Percentiles rank a stretch among this genome's conserved stretches.
phyloP scores from a whole-genome alignment of 768 basidiomycete genomes.

The Russula olivacea region DNA sequence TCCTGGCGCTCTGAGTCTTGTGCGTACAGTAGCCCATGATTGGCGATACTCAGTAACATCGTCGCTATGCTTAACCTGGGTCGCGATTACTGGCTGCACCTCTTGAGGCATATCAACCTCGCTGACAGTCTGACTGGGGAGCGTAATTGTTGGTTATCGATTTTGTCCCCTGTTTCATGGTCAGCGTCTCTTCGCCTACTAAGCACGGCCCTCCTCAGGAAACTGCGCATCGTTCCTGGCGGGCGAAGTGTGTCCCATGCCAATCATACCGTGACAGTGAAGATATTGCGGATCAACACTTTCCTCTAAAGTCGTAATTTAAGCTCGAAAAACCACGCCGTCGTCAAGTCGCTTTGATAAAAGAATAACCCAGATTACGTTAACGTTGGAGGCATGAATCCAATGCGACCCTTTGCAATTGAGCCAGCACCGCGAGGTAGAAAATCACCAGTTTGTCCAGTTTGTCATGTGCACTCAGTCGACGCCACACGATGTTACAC shows the following conservation, averaged over 20 bases:
- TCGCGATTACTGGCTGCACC: too few relatives aligned
- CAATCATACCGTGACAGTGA: neutral
- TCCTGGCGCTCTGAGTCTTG: neutral
- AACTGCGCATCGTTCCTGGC: neutral
- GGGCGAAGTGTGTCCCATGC: neutral
- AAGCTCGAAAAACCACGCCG: neutral
- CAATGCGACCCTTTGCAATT: neutral
- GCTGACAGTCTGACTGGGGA: neutral
- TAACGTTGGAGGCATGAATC: neutral
- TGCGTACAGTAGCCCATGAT: neutral
- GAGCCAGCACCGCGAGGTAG: neutral
- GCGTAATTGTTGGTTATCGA: neutral
- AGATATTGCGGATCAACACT: too few relatives aligned
- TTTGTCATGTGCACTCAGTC: too few relatives aligned
- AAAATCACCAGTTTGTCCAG: too few relatives aligned
- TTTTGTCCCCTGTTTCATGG: neutral
- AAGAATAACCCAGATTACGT: neutral
- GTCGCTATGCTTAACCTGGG: too few relatives aligned
- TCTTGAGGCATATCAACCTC: neutral
- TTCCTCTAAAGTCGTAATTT: neutral
- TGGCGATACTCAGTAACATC: neutral
- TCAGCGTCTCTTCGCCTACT: neutral
- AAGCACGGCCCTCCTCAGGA: neutral
- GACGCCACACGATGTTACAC: too few relatives aligned
- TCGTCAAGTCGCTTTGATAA: too few relatives aligned